Conservation (phyloP, 371 early-diverging fungal genomes). For the Thermomucor indicae-seudaticae region DNA sequence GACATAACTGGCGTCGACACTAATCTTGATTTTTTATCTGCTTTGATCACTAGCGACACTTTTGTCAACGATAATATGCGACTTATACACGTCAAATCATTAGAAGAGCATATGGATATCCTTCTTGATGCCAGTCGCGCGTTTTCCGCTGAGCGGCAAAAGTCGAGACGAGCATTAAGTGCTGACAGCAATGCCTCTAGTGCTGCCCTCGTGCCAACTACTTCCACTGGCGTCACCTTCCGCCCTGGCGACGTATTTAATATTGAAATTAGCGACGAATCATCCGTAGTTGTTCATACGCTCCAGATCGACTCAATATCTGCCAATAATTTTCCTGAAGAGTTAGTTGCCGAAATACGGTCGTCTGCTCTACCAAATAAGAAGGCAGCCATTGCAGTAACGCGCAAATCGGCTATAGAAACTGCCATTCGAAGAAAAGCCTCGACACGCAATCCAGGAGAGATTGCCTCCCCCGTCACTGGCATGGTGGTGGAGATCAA, state of each 20-base stretch:
- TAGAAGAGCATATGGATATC: slow-evolving; percentile 20
- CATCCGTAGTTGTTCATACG: slow-evolving; percentile 12
- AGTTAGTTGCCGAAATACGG: slow-evolving; percentile 20
- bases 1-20: slow-evolving; percentile 31
- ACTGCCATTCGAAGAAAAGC: slow-evolving; percentile 29
- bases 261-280: slow-evolving; percentile 13
- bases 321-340: slow-evolving; percentile 34
- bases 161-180: too few relatives aligned
- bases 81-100: slow-evolving; percentile 15
- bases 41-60: slow-evolving; percentile 12
- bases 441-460: slow-evolving; percentile 12
- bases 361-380: slow-evolving; percentile 1
- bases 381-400: slow-evolving; percentile 16
- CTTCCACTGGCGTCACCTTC: slow-evolving; percentile 28
- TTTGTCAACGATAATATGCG: slow-evolving; percentile 12
- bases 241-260: slow-evolving; percentile 40
- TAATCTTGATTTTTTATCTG: slow-evolving; percentile 28
- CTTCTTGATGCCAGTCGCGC: slow-evolving; percentile 9
- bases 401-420: slow-evolving; percentile 20
- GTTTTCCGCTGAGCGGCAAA: not conserved
- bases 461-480: slow-evolving; percentile 34
- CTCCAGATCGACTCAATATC: slow-evolving; percentile 29
- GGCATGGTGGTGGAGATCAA: slow-evolving; percentile 37
- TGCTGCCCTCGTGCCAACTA: not conserved
- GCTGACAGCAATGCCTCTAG: too few relatives aligned